A percentile compares a stretch with the other conserved stretches of the same genome.
Evolutionary conservation across 768 basidiomycete species (phyloP).

Genomic region (Trametes cingulata): DNA sequence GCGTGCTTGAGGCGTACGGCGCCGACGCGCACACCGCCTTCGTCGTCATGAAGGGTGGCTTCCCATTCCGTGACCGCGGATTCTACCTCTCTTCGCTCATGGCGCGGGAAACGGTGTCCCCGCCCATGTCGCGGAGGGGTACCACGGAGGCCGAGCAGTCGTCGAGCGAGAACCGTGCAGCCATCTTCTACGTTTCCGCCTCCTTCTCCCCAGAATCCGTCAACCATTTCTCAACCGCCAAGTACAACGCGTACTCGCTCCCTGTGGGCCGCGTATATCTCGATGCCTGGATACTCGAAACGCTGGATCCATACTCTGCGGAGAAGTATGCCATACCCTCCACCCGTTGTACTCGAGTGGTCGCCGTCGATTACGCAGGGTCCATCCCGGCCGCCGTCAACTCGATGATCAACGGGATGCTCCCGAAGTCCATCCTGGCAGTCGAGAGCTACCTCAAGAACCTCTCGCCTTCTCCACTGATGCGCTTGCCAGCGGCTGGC

Average conservation of each 20-base stretch:
- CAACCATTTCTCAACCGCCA: conserved; percentile 53
- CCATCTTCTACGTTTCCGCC: conserved; percentile 80
- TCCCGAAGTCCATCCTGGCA: conserved; percentile 70
- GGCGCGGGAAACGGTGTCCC: conserved; percentile 48
- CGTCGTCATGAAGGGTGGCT: conserved; percentile 70
- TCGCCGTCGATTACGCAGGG: conserved; percentile 85
- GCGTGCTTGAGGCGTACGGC: conserved; percentile 75
- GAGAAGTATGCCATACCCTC: conserved; percentile 96
- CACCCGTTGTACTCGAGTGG: conserved; percentile 80
- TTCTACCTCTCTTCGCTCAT: conserved; percentile 79
- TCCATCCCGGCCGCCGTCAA: conserved; percentile 84
- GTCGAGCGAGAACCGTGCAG: conserved; percentile 43
- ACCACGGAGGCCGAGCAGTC: conserved; percentile 38
- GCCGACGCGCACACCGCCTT: conserved; percentile 73
- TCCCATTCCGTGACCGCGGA: conserved; percentile 89
- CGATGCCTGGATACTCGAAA: conserved; percentile 96
- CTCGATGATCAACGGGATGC: conserved; percentile 76
- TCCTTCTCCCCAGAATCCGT: conserved; percentile 75
- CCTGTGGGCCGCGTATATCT: conserved; percentile 82
- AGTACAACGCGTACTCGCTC: conserved; percentile 74
- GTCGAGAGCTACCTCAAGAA: conserved; percentile 76
- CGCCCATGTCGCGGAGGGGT: conserved; percentile 42
- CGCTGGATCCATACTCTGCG: conserved; percentile 91
- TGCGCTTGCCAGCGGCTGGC: conserved; percentile 66
- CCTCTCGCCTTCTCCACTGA: conserved; percentile 63